These are phyloP conservation scores for Eutrema salsugineum DNA, from an alignment of 441 rosid genomes.

Conservation along the genomic window DNA sequence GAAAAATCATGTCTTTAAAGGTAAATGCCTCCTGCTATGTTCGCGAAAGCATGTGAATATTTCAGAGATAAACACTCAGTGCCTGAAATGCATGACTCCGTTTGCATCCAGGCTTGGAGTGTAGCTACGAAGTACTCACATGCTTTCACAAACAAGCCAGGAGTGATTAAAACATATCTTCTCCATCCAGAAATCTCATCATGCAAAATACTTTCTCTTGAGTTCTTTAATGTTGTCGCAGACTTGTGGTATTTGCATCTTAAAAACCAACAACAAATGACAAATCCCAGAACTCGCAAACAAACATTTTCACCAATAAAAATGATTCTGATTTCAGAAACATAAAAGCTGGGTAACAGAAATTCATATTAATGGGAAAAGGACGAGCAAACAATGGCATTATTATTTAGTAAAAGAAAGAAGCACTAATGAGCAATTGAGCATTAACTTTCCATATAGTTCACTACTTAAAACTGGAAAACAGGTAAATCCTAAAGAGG, in stretches of 20 bases:
- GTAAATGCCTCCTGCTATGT: conserved; percentile 17
- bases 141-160: conserved; percentile 41
- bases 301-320: neutral
- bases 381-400: neutral
- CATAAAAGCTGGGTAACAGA: neutral
- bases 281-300: neutral
- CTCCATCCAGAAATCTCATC: neutral
- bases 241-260: neutral
- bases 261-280: neutral
- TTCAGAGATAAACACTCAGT: conserved; percentile 32
- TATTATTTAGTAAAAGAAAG: no score
- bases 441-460: neutral
- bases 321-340: neutral
- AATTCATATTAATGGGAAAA: neutral
- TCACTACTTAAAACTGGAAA: neutral
- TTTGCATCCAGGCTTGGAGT: conserved; percentile 39
- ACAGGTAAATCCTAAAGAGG: neutral
- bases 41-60: conserved; percentile 1
- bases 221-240: neutral
- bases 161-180: conserved; percentile 12
- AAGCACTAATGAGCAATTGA: neutral
- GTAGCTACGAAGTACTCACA: conserved; percentile 46
- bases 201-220: neutral
- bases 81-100: conserved; percentile 26
- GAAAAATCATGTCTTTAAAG: conserved; percentile 32